Percentiles rank a stretch among this genome's conserved stretches.
Conservation (phyloP, 176 grass and related monocot genomes). For the Tillandsia leiboldiana region DNA sequence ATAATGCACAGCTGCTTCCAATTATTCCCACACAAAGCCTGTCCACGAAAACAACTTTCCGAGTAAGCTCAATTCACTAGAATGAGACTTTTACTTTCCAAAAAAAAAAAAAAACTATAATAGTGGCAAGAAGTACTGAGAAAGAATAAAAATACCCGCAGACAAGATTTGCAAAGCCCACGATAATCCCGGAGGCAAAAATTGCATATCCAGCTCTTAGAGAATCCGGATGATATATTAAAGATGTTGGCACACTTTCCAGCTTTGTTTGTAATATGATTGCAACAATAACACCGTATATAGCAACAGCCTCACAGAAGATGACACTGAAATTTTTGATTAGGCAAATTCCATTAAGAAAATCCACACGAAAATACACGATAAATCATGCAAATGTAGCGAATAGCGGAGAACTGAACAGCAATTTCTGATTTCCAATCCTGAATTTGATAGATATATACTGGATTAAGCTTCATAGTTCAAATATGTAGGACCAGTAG, state of each 20-base stretch:
- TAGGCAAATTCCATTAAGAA: not conserved
- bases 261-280: constrained; percentile 99
- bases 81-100: not conserved
- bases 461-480: not conserved
- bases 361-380: not conserved
- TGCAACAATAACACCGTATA: constrained; percentile 98
- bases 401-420: not conserved
- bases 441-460: not conserved
- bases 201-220: constrained; percentile 94
- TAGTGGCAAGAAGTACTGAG: not conserved
- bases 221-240: constrained; percentile 65
- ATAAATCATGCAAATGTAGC: not conserved
- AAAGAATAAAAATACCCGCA: constrained; percentile 47
- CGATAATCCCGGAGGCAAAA: constrained; percentile 88
- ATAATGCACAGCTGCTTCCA: constrained; percentile 88
- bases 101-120: not conserved
- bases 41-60: not conserved
- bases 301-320: constrained; percentile 95
- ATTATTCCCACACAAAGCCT: constrained; percentile 97
- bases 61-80: not conserved
- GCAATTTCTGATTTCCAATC: not conserved
- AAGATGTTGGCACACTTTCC: constrained; percentile 72
- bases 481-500: not conserved
- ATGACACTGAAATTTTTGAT: constrained; percentile 60
- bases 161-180: constrained; percentile 92